Evolutionary conservation across 2,329 filamentous ascomycete genomes (phyloP), one percentile per base, ranked within the genome.

Genomic region (Periconia sp.): DNA sequence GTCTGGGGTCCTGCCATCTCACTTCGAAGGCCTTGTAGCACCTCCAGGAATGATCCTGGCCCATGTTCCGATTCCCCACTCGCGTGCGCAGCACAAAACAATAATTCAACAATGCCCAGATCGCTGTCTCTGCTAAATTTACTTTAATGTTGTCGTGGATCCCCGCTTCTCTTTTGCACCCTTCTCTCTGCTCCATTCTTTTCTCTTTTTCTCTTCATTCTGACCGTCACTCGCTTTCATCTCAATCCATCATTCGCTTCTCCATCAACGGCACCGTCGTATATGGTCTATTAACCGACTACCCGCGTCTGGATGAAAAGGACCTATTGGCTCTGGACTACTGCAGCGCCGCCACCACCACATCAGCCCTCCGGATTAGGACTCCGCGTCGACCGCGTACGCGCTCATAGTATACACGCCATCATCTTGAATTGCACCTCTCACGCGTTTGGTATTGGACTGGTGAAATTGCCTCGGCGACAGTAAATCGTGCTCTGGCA

Each of bases 31-130:
- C 65, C n/a, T 57, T 69, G 66, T 47, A 61, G 61, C 58, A 55
- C 60, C 63, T 68, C 68, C 61, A 62, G 61, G 59, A 43, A 63
- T 63, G 54, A 60, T 55, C 62, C 62, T 50, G 33, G 33, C 33
- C 33, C 33, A 37, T 33, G 62, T 58, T 60, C 60, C 54, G 58
- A 58, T 63, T 64, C 40, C 23, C 46, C 56, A 60, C 63, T 68
- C 66, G 69, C 64, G 62, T 68, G 49, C 61, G 61, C 68, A 69
- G 60, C 66, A 66, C 66, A 66, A 65, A 64, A 71, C 64, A 71
- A 65, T 65, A 60, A 52, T 59, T 37, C 33, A 59, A 61, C 41
- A 63, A 56, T 53, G 23, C 23, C 63, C 66, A 66, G 66, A 63
- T 61, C 56, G 63, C 58, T 57, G 54, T 57, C 59, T 63, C 61